phyloP scores from a whole-genome alignment of 352 stramenopile genomes.

The Phytophthora pluvialis region DNA sequence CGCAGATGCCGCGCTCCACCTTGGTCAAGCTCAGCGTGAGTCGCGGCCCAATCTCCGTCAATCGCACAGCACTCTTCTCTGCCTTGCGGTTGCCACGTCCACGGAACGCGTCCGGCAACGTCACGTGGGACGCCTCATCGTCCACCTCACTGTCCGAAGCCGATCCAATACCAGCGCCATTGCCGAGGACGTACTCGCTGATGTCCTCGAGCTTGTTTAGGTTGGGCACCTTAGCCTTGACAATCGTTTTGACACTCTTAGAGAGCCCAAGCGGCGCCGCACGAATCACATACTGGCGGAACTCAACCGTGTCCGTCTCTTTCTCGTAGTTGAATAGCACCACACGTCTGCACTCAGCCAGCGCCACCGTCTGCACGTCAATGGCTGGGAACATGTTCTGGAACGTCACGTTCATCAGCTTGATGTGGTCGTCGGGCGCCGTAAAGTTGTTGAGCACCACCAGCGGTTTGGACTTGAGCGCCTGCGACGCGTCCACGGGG shows the following conservation, averaged over 20 bases:
- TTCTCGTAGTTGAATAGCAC: conserved; percentile 98
- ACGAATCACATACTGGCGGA: conserved; percentile 98
- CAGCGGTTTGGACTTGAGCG: conserved; percentile 92
- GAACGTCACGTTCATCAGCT: conserved; percentile 98
- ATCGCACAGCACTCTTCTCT: conserved; percentile 93
- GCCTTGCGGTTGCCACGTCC: conserved; percentile 93
- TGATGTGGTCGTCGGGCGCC: conserved; percentile 84
- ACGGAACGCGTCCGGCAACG: conserved; percentile 92
- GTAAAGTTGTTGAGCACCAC: conserved; percentile 99
- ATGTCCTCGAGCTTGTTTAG: conserved; percentile 96
- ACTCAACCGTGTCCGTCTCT: conserved; percentile 92
- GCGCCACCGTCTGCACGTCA: conserved; percentile 96
- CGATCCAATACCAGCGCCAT: conserved; percentile 72
- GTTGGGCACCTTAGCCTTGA: conserved; percentile 95
- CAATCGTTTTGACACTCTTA: conserved; percentile 89
- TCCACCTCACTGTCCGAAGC: conserved; percentile 96
- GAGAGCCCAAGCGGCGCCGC: conserved; percentile 94
- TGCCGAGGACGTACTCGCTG: conserved; percentile 94
- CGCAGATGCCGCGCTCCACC: conserved; percentile 96
- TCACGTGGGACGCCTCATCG: conserved; percentile 93
- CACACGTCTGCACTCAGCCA: conserved; percentile 96
- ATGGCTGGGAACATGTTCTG: conserved; percentile 99
- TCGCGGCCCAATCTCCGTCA: conserved; percentile 96
- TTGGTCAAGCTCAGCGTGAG: conserved; percentile 96
- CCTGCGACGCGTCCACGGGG: conserved; percentile 88